phyloP scores from a whole-genome alignment of 2,329 filamentous ascomycete species.

The Botryotinia calthae region DNA sequence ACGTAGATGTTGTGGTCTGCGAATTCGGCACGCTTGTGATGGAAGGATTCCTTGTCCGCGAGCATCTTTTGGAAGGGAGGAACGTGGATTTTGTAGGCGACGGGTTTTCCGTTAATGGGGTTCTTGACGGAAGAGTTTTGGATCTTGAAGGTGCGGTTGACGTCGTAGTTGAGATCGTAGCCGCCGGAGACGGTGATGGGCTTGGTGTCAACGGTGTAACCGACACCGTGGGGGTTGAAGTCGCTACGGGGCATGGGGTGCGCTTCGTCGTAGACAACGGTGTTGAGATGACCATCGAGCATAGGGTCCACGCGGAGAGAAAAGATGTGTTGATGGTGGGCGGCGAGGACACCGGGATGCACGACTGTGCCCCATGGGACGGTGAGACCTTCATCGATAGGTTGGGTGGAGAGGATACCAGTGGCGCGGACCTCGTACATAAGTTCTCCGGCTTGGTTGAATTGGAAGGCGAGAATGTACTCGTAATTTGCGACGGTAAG shows the following conservation, averaged over 20 bases:
- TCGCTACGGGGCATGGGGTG: conserved; percentile 57
- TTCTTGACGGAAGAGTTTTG: conserved; percentile 52
- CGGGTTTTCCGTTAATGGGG: conserved; percentile 51
- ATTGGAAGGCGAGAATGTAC: conserved; percentile 69
- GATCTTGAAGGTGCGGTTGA: conserved; percentile 57
- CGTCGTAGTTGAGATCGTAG: conserved; percentile 47
- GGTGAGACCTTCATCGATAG: conserved; percentile 61
- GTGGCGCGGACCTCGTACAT: conserved; percentile 67
- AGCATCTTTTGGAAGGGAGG: conserved; percentile 59
- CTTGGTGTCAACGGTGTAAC: conserved; percentile 50
- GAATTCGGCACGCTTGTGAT: conserved; percentile 52
- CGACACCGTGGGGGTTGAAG: conserved; percentile 52
- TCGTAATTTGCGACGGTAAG: conserved; percentile 72
- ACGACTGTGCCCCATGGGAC: conserved; percentile 68
- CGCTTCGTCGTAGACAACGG: conserved; percentile 56
- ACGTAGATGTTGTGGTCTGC: conserved; percentile 55
- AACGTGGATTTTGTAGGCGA: conserved; percentile 55
- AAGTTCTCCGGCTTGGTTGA: conserved; percentile 68
- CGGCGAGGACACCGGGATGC: conserved; percentile 65
- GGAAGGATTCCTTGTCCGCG: conserved; percentile 47
- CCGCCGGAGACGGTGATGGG: conserved; percentile 47
- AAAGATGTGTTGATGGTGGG: conserved; percentile 77
- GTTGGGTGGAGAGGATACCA: conserved; percentile 65
- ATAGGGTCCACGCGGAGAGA: conserved; percentile 62
- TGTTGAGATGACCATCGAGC: conserved; percentile 55